Evolutionary conservation across 208 protist species (phyloP), one percentile per base, ranked within the genome.

Genomic region (Borovskyia barvae): DNA sequence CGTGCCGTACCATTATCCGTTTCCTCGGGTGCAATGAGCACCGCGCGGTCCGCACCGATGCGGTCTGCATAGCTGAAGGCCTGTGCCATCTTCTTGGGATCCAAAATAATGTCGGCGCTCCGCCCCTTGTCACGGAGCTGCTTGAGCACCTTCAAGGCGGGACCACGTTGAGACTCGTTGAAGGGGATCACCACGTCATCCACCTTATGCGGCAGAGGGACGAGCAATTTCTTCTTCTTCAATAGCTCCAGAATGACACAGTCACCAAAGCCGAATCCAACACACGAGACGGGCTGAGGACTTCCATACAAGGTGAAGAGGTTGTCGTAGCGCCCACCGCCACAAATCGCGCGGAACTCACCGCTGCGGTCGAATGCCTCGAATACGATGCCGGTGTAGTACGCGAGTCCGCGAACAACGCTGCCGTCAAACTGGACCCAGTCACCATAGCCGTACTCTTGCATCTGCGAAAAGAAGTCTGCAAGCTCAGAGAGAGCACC

Each of bases 321-420:
- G 41, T 86, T 86, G 82, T 98, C 95, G 77, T 98, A 98, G 28
- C 97, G 82, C 29, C 97, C 97, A 20, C 97, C 97, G 30, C 97
- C 97, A 77, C 77, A 98, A 50, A 98, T 87, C 26, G 97, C 97
- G 49, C 96, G 88, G 36, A 98, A 88, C 62, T 95, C 93, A 46
- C 92, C 90, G 19, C 66, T 77, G 35, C 90, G 81, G 57, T 97
- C 96, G 57, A 97, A 97, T 22, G 80, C 92, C 69, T 98, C 96
- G 72, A 98, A 98, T 3, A 98, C 96, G 51, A 98, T 93, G 36
- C 96, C 96, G 20, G 96, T 98, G 84, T 98, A 98, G 72, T 98
- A 98, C 2, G 94, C 90, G 12, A 98, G 74, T 3, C 96, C 97
- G 36, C 97, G 82, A 29, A 98, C 95, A 14, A 98, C 92, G 48